Evolutionary conservation across 2,329 filamentous ascomycete species (phyloP), one percentile per base, ranked within the genome.

Genomic region (Zasmidium cellare): DNA sequence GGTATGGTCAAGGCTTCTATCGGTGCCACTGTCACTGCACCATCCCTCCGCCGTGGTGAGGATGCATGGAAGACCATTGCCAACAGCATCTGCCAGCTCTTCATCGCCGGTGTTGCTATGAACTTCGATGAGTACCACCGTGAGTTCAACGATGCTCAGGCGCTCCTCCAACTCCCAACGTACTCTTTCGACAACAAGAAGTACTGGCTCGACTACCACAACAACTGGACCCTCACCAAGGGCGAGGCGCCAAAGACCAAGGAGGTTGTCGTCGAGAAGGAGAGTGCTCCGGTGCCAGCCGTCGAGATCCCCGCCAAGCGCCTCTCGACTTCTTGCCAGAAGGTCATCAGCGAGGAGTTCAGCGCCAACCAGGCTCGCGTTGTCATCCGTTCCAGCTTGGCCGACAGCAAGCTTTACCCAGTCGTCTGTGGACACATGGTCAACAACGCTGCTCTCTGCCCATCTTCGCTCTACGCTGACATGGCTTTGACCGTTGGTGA

Each of bases 211-310:
- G 84, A 85, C 69, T 89, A 89, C 71, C 79, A 81, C 61, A 87
- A 89, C 60, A 86, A 91, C 72, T 92, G 87, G 85, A 84, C 80
- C 28, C 75, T 91, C 38, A 85, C 82, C 60, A 92, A 92, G 78
- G 87, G 80, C 56, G 84, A 88, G 63, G 81, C 77, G 41, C 77
- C 75, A 41, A 63, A 65, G 66, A 70, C 72, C 55, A 71, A 72
- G 55, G 71, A 76, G 50, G 63, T 69, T 41, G 69, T 76, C 31
- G 66, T 75, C 46, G 76, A 76, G 64, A 72, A 69, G 63, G 59
- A 66, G 53, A 66, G 67, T 51, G 62, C 64, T 14, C 68, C 76
- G 19, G 65, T 73, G 9, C 69, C 78, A 12, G 73, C 70, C 24
- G 74, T 77, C 48, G 73, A 78, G 28, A 74, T 82, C 47, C 75